phyloP scores from a whole-genome alignment of 2,329 filamentous ascomycete species.

The Blastomyces parvus region DNA sequence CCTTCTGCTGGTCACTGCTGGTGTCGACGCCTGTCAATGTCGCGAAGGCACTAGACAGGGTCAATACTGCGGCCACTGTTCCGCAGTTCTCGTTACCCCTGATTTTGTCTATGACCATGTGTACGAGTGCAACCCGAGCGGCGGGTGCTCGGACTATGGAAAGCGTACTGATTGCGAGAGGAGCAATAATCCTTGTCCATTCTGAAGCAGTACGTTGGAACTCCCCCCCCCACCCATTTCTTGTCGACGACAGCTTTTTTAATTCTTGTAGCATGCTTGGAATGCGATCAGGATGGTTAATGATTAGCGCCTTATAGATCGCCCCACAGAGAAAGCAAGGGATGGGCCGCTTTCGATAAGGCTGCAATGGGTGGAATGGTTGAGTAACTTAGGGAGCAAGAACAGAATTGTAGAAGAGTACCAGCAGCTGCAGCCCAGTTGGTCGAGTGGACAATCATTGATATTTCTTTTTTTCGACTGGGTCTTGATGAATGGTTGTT shows the following conservation, averaged over 20 bases:
- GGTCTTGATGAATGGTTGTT: neutral
- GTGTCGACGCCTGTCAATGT: constrained; percentile 3
- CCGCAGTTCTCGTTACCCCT: neutral
- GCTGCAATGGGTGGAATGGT: neutral
- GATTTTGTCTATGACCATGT: constrained; percentile 4
- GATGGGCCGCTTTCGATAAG: neutral
- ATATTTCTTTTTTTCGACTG: neutral
- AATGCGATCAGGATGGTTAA: neutral
- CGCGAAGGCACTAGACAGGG: neutral
- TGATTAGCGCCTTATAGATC: neutral
- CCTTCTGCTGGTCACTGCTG: neutral
- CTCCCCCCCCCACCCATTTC: neutral
- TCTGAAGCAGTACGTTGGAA: neutral
- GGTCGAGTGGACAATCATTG: neutral
- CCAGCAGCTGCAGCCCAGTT: neutral
- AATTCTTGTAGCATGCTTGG: neutral
- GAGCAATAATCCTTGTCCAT: neutral
- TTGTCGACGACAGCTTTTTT: neutral
- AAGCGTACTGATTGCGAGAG: neutral
- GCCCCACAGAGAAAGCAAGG: neutral
- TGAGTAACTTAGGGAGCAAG: neutral
- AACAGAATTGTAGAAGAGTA: neutral
- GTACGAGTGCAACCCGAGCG: constrained; percentile 2
- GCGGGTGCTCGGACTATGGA: neutral
- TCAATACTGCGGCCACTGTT: constrained; percentile 5